These are phyloP conservation scores for Blakeslea trispora DNA, from an alignment of 371 early-diverging fungal species.

Conservation along the genomic window DNA sequence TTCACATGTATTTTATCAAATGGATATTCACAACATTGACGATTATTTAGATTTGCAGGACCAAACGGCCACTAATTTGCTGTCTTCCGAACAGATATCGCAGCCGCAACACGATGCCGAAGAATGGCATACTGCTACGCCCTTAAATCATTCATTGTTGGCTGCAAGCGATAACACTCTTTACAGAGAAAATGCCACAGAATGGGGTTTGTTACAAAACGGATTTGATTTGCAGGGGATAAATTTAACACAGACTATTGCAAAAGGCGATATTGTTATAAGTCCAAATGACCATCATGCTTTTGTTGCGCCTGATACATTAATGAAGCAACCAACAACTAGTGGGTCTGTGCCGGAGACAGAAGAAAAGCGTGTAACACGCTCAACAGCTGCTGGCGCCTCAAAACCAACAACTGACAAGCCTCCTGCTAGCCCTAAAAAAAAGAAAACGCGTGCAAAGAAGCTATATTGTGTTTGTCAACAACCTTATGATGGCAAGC, in stretches of 20 bases:
- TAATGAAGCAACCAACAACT: slow-evolving; percentile 12
- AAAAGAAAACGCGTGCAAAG: slow-evolving; percentile 37
- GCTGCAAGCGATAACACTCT: neutral
- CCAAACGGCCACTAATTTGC: slow-evolving; percentile 19
- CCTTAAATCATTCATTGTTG: neutral
- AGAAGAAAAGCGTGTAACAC: slow-evolving; percentile 15
- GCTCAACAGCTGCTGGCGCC: slow-evolving; percentile 3
- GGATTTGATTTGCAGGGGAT: slow-evolving; percentile 11
- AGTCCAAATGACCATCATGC: slow-evolving; percentile 2
- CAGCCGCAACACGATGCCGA: slow-evolving; percentile 1
- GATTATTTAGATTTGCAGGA: slow-evolving; percentile 31
- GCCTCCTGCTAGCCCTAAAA: slow-evolving; percentile 9
- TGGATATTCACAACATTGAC: slow-evolving; percentile 35
- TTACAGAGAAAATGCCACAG: neutral
- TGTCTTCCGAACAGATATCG: slow-evolving; percentile 18
- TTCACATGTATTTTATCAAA: slow-evolving; percentile 8
- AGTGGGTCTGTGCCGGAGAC: neutral
- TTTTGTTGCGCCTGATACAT: slow-evolving; percentile 23
- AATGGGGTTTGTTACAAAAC: slow-evolving; percentile 21
- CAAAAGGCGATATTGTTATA: neutral
- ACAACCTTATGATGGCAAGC: slow-evolving; percentile 67
- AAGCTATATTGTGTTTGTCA: slow-evolving; percentile 76
- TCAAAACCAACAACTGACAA: neutral
- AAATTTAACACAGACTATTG: slow-evolving; percentile 11
- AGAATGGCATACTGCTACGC: slow-evolving; percentile 28